These are phyloP conservation scores for Aspergillus indologenus DNA, from an alignment of 495 filamentous ascomycete genomes.

Conservation along the genomic window DNA sequence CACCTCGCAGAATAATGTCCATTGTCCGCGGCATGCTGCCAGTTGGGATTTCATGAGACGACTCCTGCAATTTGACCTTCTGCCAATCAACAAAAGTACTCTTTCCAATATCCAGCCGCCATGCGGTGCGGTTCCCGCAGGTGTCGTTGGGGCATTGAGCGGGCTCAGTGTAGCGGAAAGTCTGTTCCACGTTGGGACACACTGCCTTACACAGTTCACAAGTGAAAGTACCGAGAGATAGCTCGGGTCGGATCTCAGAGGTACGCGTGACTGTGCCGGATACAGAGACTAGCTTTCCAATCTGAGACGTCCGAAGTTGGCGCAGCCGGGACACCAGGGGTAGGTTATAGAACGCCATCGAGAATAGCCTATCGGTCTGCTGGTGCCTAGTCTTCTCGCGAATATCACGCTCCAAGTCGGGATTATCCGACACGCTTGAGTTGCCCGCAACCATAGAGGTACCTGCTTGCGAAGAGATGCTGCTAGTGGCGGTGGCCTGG, in stretches of 20 bases:
- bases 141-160: conserved; percentile 89
- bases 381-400: conserved; percentile 76
- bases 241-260: conserved; percentile 91
- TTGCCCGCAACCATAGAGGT: conserved; percentile 66
- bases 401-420: conserved; percentile 32
- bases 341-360: conserved; percentile 93
- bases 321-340: conserved; percentile 90
- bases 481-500: conserved; percentile 59
- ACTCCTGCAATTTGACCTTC: conserved; percentile 95
- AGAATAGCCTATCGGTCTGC: conserved; percentile 94
- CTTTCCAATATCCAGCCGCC: conserved; percentile 93
- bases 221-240: conserved; percentile 87
- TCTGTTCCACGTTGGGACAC: conserved; percentile 90
- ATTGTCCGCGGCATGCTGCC: conserved; percentile 98
- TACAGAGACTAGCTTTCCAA: conserved; percentile 89
- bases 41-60: conserved; percentile 95
- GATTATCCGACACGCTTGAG: conserved; percentile 53
- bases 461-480: conserved; percentile 56
- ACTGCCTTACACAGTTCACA: conserved; percentile 83
- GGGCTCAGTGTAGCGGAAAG: conserved; percentile 94
- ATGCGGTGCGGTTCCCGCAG: conserved; percentile 86
- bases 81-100: conserved; percentile 99
- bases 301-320: conserved; percentile 82
- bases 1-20: conserved; percentile 95
- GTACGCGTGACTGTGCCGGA: conserved; percentile 96